phyloP scores from a whole-genome alignment of 306 rosid species.

The Amphicarpaea edgeworthii region DNA sequence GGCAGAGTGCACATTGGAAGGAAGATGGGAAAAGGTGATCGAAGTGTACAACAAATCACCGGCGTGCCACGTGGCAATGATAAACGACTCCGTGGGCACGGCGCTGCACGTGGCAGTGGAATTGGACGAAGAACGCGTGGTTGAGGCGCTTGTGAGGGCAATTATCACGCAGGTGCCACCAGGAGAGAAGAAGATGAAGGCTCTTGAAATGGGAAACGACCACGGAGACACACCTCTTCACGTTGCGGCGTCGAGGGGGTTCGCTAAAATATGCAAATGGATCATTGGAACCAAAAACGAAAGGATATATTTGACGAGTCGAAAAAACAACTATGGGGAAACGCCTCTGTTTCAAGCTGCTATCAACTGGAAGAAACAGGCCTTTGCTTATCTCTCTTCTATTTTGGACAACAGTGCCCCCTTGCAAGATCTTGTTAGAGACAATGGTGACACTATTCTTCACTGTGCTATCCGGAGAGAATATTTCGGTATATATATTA shows the following conservation, averaged over 20 bases:
- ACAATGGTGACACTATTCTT: conserved; percentile 47
- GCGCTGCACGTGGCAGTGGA: conserved; percentile 40
- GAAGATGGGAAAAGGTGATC: conserved; percentile 27
- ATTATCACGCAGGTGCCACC: not conserved
- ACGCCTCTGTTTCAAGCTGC: conserved; percentile 48
- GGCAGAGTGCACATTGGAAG: conserved; percentile 34
- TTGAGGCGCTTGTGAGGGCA: not conserved
- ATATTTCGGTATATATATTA: conserved; percentile 39
- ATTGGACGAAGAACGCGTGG: not conserved
- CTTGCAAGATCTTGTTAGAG: conserved; percentile 13
- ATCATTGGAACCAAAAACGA: conserved; percentile 5
- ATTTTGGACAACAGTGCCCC: not conserved
- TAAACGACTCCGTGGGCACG: not conserved
- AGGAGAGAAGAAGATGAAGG: not conserved
- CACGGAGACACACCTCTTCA: conserved; percentile 36
- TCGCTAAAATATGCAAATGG: not conserved
- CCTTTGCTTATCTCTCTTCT: conserved; percentile 35
- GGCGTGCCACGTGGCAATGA: not conserved
- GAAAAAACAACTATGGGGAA: not conserved
- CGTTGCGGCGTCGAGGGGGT: conserved; percentile 46
- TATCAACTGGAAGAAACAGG: conserved; percentile 16
- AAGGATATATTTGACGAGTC: conserved; percentile 16
- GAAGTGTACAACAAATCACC: not conserved
- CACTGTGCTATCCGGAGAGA: conserved; percentile 41
- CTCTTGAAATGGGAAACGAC: not conserved